phyloP scores from a whole-genome alignment of 2,329 filamentous ascomycete genomes.

The Pseudogymnoascus sp. region DNA sequence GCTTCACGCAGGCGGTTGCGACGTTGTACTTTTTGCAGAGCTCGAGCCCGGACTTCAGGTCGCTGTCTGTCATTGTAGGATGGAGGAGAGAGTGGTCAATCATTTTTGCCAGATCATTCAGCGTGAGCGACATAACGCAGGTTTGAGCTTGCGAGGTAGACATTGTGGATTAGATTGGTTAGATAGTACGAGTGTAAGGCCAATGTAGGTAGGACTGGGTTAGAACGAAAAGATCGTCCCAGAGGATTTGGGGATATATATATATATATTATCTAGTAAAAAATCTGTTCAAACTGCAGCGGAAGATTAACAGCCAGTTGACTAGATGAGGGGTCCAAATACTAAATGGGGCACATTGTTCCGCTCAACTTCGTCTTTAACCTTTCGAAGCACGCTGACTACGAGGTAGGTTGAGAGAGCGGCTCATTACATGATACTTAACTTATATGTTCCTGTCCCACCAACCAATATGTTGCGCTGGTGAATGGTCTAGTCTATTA shows the following conservation, averaged over 20 bases:
- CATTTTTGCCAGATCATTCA: slow-evolving; percentile 38
- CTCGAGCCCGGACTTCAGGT: slow-evolving; percentile 41
- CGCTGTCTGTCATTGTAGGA: slow-evolving; percentile 51
- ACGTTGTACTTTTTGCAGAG: slow-evolving; percentile 41
- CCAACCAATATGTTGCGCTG: not conserved
- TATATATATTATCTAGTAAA: not conserved
- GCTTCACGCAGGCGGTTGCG: slow-evolving; percentile 51
- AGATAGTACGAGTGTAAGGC: not conserved
- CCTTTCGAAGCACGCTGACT: not conserved
- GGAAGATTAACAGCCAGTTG: not conserved
- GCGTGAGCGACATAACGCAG: slow-evolving; percentile 35
- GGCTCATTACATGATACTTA: not conserved
- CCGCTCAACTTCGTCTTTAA: not conserved
- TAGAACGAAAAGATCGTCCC: not conserved
- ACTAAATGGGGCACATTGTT: not conserved
- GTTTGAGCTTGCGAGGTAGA: slow-evolving; percentile 12
- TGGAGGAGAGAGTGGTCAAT: slow-evolving; percentile 57
- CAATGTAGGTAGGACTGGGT: not conserved
- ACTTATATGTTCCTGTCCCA: not conserved
- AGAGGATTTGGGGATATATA: not conserved
- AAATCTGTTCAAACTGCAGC: not conserved
- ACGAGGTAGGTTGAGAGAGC: not conserved
- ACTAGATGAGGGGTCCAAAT: not conserved
- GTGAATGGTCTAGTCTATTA: not conserved
- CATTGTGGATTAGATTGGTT: not conserved